Percentiles rank a stretch among this genome's conserved stretches.
These are phyloP conservation scores for Ustilago sp. DNA, from an alignment of 1,284 basidiomycete genomes.

Conservation along the genomic window DNA sequence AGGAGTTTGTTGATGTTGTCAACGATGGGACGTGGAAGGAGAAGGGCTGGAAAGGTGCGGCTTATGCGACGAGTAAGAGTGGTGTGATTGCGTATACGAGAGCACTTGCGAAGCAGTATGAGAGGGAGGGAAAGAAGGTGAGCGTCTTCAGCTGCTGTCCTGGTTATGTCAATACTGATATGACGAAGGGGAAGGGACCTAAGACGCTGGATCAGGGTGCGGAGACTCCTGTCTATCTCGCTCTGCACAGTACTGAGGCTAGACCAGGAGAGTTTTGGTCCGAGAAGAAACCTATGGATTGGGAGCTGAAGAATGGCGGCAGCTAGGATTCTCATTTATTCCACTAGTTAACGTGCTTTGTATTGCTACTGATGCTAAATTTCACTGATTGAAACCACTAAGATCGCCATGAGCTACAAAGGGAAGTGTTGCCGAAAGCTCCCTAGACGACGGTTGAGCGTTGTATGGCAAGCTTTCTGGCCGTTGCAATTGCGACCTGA, in stretches of 20 bases:
- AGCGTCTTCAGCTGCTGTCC: constrained; percentile 64
- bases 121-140: constrained; percentile 38
- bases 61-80: constrained; percentile 63
- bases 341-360: background rate
- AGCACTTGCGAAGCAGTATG: constrained; percentile 52
- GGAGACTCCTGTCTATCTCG: constrained; percentile 64
- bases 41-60: constrained; percentile 64
- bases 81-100: constrained; percentile 57
- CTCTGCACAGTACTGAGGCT: constrained; percentile 48
- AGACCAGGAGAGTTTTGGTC: constrained; percentile 50
- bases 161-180: constrained; percentile 65
- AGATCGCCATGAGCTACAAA: constrained; percentile 49
- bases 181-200: constrained; percentile 60
- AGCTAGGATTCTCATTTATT: background rate
- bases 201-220: constrained; percentile 65
- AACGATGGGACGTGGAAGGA: constrained; percentile 53
- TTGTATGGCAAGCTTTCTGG: constrained; percentile 4
- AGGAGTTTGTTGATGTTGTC: constrained; percentile 56
- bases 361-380: background rate
- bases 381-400: constrained; percentile 3
- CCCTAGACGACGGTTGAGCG: constrained; percentile 6
- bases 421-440: constrained; percentile 32
- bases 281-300: constrained; percentile 32
- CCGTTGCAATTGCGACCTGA: constrained; percentile 24
- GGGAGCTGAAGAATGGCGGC: constrained; percentile 21